A percentile compares a stretch with the other conserved stretches of the same genome.
These are phyloP conservation scores for Teunomyces tritomae DNA, from an alignment of 805 yeast genomes.

Conservation along the genomic window DNA sequence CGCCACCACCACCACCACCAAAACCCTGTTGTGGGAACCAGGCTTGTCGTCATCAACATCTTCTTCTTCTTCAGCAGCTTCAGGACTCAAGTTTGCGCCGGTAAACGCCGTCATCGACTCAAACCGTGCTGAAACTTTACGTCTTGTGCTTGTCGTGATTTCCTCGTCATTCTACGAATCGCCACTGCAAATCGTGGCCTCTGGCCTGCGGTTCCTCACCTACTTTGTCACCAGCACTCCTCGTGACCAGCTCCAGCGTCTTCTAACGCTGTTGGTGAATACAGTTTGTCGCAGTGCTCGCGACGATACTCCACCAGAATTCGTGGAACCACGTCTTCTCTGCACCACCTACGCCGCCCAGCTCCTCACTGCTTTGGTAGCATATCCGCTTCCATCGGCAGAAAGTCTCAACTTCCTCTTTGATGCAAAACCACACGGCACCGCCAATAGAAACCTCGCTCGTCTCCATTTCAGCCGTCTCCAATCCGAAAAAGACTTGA, in stretches of 20 bases:
- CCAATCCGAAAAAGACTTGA: constrained; percentile 53
- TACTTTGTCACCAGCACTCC: constrained; percentile 51
- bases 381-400: constrained; percentile 56
- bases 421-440: constrained; percentile 24
- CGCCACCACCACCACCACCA: neutral
- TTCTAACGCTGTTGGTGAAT: constrained; percentile 56
- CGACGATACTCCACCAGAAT: constrained; percentile 8
- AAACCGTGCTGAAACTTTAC: constrained; percentile 65
- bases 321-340: constrained; percentile 43
- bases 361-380: constrained; percentile 56
- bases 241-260: constrained; percentile 34
- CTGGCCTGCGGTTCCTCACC: constrained; percentile 63
- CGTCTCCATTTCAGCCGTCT: constrained; percentile 52
- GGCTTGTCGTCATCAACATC: constrained; percentile 17
- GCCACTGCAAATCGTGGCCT: constrained; percentile 39
- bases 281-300: constrained; percentile 46
- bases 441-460: constrained; percentile 45
- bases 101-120: constrained; percentile 45
- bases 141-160: constrained; percentile 57
- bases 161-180: constrained; percentile 59
- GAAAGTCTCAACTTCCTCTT: constrained; percentile 38
- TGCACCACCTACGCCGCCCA: constrained; percentile 59
- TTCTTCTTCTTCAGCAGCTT: too few species aligned
- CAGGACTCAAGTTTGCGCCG: constrained; percentile 12
- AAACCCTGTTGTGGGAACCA: constrained; percentile 10